Evolutionary conservation across 2,329 filamentous ascomycete genomes (phyloP).

Genomic region (Sphaerulina populicola): DNA sequence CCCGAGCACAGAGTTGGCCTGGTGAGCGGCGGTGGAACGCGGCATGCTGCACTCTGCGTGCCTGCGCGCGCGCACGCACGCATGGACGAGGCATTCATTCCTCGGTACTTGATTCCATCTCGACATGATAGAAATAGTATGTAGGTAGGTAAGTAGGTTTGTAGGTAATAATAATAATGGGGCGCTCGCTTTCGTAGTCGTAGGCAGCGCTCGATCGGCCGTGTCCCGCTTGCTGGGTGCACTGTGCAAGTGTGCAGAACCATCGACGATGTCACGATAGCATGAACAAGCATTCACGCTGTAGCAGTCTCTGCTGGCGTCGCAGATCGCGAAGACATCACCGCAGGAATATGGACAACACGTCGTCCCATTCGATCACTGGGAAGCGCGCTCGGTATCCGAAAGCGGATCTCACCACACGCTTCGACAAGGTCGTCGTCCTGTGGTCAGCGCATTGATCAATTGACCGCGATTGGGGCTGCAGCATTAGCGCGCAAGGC

Average conservation of each 20-base stretch:
- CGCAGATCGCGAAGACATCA: background rate
- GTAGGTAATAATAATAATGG: too few relatives aligned
- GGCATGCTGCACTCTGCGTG: background rate
- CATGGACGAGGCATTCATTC: background rate
- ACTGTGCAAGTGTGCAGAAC: background rate
- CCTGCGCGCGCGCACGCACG: background rate
- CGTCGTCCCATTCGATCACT: background rate
- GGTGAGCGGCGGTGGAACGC: background rate
- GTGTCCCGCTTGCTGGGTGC: too few relatives aligned
- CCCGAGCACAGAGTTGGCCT: background rate
- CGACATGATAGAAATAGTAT: too few relatives aligned
- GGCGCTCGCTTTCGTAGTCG: too few relatives aligned
- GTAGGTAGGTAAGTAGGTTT: too few relatives aligned
- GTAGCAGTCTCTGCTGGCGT: background rate
- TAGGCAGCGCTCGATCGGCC: too few relatives aligned
- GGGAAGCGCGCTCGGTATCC: background rate
- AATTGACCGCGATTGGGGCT: background rate
- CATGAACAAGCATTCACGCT: background rate
- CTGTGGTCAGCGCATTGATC: background rate
- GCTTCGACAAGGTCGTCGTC: background rate
- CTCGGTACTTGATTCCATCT: background rate
- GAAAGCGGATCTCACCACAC: background rate
- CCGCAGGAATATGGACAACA: background rate
- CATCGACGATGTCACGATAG: background rate
- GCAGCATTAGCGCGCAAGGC: background rate